Conservation (phyloP, 1,139 yeast genomes). For the Meyerozyma smithsonii region DNA sequence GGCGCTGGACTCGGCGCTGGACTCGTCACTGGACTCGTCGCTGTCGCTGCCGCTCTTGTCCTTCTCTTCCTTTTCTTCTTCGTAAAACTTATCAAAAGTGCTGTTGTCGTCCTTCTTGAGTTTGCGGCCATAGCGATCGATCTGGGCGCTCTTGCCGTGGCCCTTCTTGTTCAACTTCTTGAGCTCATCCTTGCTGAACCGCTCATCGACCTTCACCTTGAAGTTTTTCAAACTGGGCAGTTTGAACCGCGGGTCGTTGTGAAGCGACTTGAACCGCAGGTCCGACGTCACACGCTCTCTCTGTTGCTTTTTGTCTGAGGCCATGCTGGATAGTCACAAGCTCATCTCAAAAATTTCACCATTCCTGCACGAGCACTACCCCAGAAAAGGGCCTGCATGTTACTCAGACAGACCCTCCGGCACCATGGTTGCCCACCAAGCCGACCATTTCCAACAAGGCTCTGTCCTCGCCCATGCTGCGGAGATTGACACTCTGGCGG, state of each 20-base stretch:
- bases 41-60: constrained; percentile 15
- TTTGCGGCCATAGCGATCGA: constrained; percentile 85
- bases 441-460: constrained; percentile 93
- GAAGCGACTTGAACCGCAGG: constrained; percentile 73
- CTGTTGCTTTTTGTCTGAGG: constrained; percentile 17
- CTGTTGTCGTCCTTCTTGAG: constrained; percentile 30
- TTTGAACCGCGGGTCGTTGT: constrained; percentile 85
- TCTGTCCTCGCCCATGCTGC: constrained; percentile 70
- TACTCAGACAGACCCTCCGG: constrained; percentile 54
- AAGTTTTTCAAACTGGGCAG: constrained; percentile 65
- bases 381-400: constrained; percentile 3
- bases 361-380: constrained; percentile 1
- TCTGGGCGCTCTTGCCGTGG: constrained; percentile 49
- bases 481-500: constrained; percentile 63
- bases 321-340: constrained; percentile 14
- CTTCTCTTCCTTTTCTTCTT: constrained; percentile 33
- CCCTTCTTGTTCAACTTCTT: constrained; percentile 50
- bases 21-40: constrained; percentile 19
- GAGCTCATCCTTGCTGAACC: constrained; percentile 75
- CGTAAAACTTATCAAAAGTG: constrained; percentile 58
- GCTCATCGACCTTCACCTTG: constrained; percentile 77
- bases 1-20: background rate
- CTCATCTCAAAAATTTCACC: constrained; percentile 2
- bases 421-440: constrained; percentile 63
- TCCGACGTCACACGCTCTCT: constrained; percentile 48